Evolutionary conservation across 2,329 filamentous ascomycete species (phyloP).

Genomic region (Cytospora paraplurivora): DNA sequence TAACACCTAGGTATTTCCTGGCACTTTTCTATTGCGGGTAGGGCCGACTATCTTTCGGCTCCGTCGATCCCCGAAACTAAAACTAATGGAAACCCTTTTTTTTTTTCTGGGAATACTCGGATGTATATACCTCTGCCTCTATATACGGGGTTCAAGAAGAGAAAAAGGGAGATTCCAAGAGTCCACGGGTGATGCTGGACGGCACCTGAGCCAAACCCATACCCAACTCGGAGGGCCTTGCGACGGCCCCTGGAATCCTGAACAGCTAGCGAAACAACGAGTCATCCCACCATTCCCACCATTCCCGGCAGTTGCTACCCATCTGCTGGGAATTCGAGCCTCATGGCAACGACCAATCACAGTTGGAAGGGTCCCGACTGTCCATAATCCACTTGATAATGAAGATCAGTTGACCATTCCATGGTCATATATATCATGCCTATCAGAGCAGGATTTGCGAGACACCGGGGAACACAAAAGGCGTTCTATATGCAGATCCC

Average conservation of each 20-base stretch:
- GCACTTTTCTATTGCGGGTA: not conserved
- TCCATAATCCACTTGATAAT: not conserved
- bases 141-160: no score
- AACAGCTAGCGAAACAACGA: not conserved
- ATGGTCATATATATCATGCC: no score
- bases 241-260: not conserved
- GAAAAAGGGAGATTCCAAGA: not conserved
- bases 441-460: not conserved
- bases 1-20: not conserved
- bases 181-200: not conserved
- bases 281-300: no score
- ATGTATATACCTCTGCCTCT: no score
- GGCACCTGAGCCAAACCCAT: not conserved
- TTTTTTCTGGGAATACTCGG: not conserved
- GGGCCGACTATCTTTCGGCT: not conserved
- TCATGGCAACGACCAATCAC: no score
- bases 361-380: not conserved
- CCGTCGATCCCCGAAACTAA: conserved; percentile 1
- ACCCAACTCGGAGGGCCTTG: no score
- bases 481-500: no score
- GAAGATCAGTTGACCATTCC: no score
- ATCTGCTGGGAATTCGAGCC: no score
- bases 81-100: not conserved
- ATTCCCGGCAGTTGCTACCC: no score
- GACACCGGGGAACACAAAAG: no score